phyloP scores from a whole-genome alignment of 2,329 filamentous ascomycete genomes.

The Diaporthe amygdali region DNA sequence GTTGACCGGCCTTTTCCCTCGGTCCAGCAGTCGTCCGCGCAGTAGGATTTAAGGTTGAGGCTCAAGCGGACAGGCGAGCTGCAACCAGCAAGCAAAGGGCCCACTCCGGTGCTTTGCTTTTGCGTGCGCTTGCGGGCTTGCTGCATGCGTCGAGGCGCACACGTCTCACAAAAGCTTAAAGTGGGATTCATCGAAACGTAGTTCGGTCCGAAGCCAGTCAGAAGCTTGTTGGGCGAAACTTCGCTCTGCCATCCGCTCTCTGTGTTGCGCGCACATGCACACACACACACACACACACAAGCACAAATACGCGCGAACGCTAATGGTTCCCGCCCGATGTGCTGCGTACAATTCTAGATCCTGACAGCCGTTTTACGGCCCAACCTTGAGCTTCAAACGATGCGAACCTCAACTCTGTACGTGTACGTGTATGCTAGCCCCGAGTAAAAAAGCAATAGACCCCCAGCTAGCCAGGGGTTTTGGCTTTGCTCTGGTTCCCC shows the following conservation, averaged over 20 bases:
- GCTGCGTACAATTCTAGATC: neutral
- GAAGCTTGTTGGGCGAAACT: neutral
- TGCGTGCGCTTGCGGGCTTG: neutral
- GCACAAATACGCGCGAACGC: too few species aligned
- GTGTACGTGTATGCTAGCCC: neutral
- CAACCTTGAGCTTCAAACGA: neutral
- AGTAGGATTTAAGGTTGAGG: slow-evolving; percentile 14
- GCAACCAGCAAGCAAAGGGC: neutral
- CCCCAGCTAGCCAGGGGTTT: neutral
- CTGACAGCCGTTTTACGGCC: neutral
- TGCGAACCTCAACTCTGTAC: neutral
- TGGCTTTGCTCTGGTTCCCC: neutral
- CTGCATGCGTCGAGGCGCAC: neutral
- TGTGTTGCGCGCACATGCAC: neutral
- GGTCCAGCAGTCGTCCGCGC: neutral
- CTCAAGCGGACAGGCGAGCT: slow-evolving; percentile 13
- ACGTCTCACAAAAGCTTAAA: neutral
- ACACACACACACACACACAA: neutral
- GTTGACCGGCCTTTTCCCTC: neutral
- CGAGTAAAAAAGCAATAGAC: neutral
- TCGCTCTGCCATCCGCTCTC: neutral
- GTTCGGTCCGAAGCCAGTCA: neutral
- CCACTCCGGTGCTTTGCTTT: neutral
- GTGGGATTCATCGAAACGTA: neutral
- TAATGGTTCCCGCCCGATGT: too few species aligned